Evolutionary conservation across 2,329 filamentous ascomycete species (phyloP).

Genomic region (Didymella segeticola): DNA sequence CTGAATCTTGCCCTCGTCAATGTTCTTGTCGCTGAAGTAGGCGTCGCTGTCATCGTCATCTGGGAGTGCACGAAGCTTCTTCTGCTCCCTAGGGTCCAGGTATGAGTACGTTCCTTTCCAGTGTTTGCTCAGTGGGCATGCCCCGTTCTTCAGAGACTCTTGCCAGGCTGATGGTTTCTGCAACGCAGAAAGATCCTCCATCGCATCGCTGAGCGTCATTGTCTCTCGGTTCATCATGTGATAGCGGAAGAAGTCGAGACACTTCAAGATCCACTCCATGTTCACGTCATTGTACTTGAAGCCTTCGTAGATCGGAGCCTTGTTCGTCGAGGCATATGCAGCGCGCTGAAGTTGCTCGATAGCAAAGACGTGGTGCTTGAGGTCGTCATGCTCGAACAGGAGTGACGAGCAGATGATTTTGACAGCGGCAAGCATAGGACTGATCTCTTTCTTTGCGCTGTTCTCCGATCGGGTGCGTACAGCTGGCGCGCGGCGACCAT

Average conservation of each 20-base stretch:
- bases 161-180: slow-evolving; percentile 55
- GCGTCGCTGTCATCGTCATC: slow-evolving; percentile 28
- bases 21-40: slow-evolving; percentile 41
- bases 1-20: slow-evolving; percentile 39
- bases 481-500: slow-evolving; percentile 30
- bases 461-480: not conserved
- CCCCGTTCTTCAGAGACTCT: slow-evolving; percentile 43
- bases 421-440: slow-evolving; percentile 34
- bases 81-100: slow-evolving; percentile 35
- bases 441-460: slow-evolving; percentile 10
- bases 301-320: slow-evolving; percentile 52
- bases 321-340: slow-evolving; percentile 50
- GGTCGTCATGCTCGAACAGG: slow-evolving; percentile 30
- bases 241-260: slow-evolving; percentile 61
- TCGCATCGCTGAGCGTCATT: slow-evolving; percentile 47
- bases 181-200: slow-evolving; percentile 42
- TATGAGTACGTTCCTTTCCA: slow-evolving; percentile 62
- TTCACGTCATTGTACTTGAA: slow-evolving; percentile 50
- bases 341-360: slow-evolving; percentile 55
- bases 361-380: slow-evolving; percentile 34
- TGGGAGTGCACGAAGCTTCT: slow-evolving; percentile 21
- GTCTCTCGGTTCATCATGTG: slow-evolving; percentile 53
- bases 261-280: slow-evolving; percentile 55
- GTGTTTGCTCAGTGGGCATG: slow-evolving; percentile 47
- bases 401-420: slow-evolving; percentile 45